Evolutionary conservation across 2,329 filamentous ascomycete species (phyloP).

Genomic region (Tolypocladium guangdongense): DNA sequence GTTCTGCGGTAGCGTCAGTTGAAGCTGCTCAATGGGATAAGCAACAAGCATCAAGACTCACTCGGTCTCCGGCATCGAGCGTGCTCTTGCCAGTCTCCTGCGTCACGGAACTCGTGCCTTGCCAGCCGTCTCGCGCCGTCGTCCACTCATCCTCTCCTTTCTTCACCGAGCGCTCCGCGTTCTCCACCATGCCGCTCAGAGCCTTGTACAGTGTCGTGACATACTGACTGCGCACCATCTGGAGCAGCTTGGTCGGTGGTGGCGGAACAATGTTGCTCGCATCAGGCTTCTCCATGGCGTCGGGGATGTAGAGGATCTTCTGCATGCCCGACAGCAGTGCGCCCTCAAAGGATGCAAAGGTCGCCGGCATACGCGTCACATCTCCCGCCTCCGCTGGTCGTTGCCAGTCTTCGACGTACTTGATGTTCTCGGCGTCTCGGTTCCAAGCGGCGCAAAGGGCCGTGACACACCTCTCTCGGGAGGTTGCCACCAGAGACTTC

Average conservation of each 20-base stretch:
- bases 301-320: constrained; percentile 87
- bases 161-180: constrained; percentile 67
- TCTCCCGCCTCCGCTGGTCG: constrained; percentile 71
- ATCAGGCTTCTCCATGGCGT: constrained; percentile 66
- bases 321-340: constrained; percentile 78
- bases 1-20: constrained; percentile 44
- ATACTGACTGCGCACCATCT: constrained; percentile 86
- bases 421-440: constrained; percentile 84
- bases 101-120: constrained; percentile 21
- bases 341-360: constrained; percentile 78
- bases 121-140: constrained; percentile 32
- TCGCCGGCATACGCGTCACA: constrained; percentile 80
- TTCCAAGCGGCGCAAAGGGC: constrained; percentile 89
- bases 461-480: constrained; percentile 75
- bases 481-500: constrained; percentile 61
- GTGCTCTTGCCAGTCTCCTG: constrained; percentile 32
- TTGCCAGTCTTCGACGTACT: constrained; percentile 88
- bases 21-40: not conserved
- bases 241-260: constrained; percentile 75
- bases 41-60: constrained; percentile 22
- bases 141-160: constrained; percentile 54
- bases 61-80: constrained; percentile 45
- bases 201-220: constrained; percentile 91
- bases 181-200: constrained; percentile 91
- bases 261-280: constrained; percentile 70